phyloP scores from a whole-genome alignment of 2,329 filamentous ascomycete genomes.

The Colletotrichum paranaense region DNA sequence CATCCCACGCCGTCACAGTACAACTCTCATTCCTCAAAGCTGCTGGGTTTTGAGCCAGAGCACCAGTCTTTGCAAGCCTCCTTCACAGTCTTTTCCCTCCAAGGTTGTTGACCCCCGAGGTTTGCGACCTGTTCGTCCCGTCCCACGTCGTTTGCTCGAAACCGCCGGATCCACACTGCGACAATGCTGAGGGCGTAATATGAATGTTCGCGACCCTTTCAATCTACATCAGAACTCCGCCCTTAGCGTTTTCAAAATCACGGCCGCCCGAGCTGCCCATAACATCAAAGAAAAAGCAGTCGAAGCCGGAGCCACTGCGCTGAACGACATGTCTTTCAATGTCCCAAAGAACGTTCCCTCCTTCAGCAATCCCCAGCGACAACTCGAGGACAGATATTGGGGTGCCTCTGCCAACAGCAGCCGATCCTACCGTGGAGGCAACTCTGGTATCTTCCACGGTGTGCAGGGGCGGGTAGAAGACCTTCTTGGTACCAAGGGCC shows the following conservation, averaged over 20 bases:
- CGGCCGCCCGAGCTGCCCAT: conserved; percentile 57
- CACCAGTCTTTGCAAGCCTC: neutral
- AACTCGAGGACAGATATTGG: conserved; percentile 76
- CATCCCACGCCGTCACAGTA: conserved; percentile 31
- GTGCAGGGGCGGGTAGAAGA: conserved; percentile 72
- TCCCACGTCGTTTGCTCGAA: conserved; percentile 26
- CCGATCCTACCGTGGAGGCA: conserved; percentile 51
- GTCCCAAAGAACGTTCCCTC: conserved; percentile 77
- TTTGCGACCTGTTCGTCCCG: conserved; percentile 24
- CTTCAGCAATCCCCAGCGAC: conserved; percentile 73
- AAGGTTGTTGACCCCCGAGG: neutral
- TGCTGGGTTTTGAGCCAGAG: conserved; percentile 9
- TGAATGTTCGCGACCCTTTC: conserved; percentile 57
- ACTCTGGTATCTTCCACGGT: conserved; percentile 56
- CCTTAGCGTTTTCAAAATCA: conserved; percentile 57
- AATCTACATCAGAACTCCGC: conserved; percentile 48
- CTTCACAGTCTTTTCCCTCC: neutral
- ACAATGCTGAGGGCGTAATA: conserved; percentile 39
- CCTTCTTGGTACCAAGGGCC: conserved; percentile 69
- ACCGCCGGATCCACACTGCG: conserved; percentile 31
- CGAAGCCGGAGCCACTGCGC: conserved; percentile 60
- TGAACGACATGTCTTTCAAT: conserved; percentile 72
- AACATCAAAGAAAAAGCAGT: conserved; percentile 60
- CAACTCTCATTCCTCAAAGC: neutral
- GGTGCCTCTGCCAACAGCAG: conserved; percentile 59